A percentile compares a stretch with the other conserved stretches of the same genome.
Evolutionary conservation across 495 filamentous ascomycete genomes (phyloP).

Genomic region (Tuber magnatum): DNA sequence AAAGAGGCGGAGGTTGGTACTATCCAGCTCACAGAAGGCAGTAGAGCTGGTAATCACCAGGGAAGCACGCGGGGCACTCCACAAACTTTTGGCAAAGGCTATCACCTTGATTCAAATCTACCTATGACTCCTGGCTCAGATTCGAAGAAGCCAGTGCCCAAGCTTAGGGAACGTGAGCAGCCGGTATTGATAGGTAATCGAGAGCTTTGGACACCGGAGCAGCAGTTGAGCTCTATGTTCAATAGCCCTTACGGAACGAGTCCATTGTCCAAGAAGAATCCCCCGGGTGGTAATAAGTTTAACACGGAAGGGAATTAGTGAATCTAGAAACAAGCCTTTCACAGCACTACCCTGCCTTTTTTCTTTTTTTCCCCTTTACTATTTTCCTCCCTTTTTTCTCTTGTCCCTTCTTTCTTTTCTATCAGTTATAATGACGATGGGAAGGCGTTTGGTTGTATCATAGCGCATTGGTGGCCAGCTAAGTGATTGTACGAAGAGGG

Average conservation of each 20-base stretch:
- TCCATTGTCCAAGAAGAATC: conserved; percentile 3
- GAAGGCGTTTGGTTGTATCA: not conserved
- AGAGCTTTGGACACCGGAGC: conserved; percentile 27
- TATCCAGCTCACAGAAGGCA: not conserved
- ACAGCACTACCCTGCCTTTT: not conserved
- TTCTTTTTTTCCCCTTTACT: too few relatives aligned
- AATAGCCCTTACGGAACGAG: conserved; percentile 18
- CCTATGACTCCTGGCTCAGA: conserved; percentile 19
- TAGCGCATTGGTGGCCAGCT: not conserved
- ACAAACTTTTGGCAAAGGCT: not conserved
- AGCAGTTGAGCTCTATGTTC: conserved; percentile 27
- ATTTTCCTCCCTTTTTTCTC: too few relatives aligned
- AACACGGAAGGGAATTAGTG: not conserved
- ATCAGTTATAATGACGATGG: not conserved
- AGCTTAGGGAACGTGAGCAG: not conserved
- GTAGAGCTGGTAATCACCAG: not conserved
- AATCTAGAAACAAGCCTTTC: not conserved
- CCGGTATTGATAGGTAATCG: not conserved
- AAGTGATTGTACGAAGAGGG: not conserved
- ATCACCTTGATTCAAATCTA: not conserved
- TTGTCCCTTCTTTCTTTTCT: not conserved
- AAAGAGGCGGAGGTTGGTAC: not conserved
- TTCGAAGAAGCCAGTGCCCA: conserved; percentile 2
- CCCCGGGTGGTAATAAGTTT: not conserved
- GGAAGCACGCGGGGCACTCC: conserved; percentile 5